These are phyloP conservation scores for Nephelium lappaceum DNA, from an alignment of 345 rosid genomes.

Conservation along the genomic window DNA sequence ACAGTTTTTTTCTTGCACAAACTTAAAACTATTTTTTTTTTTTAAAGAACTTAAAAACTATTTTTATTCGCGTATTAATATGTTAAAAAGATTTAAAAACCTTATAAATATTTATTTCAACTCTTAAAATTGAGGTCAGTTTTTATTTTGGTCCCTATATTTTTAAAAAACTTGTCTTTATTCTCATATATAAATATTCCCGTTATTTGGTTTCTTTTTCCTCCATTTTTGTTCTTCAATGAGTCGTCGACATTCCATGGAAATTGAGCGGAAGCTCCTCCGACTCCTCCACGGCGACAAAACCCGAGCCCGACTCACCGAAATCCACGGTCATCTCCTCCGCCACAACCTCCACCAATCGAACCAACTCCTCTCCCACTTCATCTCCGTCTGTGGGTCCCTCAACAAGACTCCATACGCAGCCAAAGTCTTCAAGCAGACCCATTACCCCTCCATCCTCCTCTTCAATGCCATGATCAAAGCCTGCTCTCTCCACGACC, in stretches of 20 bases:
- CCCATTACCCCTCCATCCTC: conserved; percentile 47
- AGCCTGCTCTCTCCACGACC: conserved; percentile 54
- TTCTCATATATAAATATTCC: too few relatives aligned
- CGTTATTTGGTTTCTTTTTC: not conserved
- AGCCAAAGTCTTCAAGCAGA: conserved; percentile 41
- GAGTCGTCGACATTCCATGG: conserved; percentile 36
- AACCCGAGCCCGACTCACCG: conserved; percentile 54
- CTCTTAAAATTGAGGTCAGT: too few relatives aligned
- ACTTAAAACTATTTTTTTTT: too few relatives aligned
- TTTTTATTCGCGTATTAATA: too few relatives aligned
- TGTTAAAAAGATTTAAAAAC: too few relatives aligned
- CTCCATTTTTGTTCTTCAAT: conserved; percentile 11
- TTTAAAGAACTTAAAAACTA: too few relatives aligned
- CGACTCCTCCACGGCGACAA: conserved; percentile 63
- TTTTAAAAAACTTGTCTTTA: too few relatives aligned
- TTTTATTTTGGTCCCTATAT: too few relatives aligned
- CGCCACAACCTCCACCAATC: conserved; percentile 58
- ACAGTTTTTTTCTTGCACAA: too few relatives aligned
- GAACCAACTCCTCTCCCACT: conserved; percentile 65
- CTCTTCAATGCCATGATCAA: conserved; percentile 72
- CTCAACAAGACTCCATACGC: conserved; percentile 52
- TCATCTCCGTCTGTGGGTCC: conserved; percentile 69
- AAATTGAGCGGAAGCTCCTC: conserved; percentile 53
- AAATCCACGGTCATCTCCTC: conserved; percentile 72
- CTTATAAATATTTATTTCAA: too few relatives aligned